phyloP scores from a whole-genome alignment of 2,329 filamentous ascomycete genomes.

The Colletotrichum orbiculare region DNA sequence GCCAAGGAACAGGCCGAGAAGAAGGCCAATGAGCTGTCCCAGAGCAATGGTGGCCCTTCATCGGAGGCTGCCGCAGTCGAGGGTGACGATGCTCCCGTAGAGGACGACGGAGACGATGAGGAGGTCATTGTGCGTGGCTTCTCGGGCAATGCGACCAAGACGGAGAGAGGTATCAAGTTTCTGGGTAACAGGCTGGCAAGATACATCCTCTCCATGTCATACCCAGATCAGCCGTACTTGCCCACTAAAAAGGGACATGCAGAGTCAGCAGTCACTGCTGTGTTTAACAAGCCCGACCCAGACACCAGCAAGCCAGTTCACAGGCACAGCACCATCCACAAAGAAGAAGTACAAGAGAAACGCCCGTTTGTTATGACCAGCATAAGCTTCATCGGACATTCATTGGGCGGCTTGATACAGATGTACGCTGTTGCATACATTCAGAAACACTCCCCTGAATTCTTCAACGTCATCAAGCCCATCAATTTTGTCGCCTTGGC shows the following conservation, averaged over 20 bases:
- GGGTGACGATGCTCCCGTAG: background rate
- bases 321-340: slow-evolving; percentile 70
- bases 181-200: slow-evolving; percentile 93
- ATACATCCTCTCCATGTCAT: slow-evolving; percentile 89
- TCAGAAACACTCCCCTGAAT: slow-evolving; percentile 91
- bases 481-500: slow-evolving; percentile 92
- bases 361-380: slow-evolving; percentile 87
- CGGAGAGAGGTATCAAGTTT: slow-evolving; percentile 96
- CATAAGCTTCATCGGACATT: slow-evolving; percentile 95
- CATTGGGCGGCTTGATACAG: slow-evolving; percentile 88
- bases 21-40: slow-evolving; percentile 28
- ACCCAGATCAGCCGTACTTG: slow-evolving; percentile 90
- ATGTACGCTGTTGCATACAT: slow-evolving; percentile 97
- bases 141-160: slow-evolving; percentile 88
- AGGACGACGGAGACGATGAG: slow-evolving; percentile 67
- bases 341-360: slow-evolving; percentile 46
- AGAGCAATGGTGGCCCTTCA: slow-evolving; percentile 5
- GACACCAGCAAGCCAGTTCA: slow-evolving; percentile 58
- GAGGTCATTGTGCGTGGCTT: slow-evolving; percentile 92
- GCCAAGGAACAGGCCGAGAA: slow-evolving; percentile 57
- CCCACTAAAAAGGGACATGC: slow-evolving; percentile 67
- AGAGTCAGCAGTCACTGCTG: slow-evolving; percentile 46
- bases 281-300: slow-evolving; percentile 55
- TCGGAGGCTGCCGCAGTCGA: slow-evolving; percentile 9
- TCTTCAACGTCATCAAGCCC: slow-evolving; percentile 87